Evolutionary conservation across 2,329 filamentous ascomycete species (phyloP), one percentile per base, ranked within the genome.

Genomic region (Phaeosphaeriaceae sp.): DNA sequence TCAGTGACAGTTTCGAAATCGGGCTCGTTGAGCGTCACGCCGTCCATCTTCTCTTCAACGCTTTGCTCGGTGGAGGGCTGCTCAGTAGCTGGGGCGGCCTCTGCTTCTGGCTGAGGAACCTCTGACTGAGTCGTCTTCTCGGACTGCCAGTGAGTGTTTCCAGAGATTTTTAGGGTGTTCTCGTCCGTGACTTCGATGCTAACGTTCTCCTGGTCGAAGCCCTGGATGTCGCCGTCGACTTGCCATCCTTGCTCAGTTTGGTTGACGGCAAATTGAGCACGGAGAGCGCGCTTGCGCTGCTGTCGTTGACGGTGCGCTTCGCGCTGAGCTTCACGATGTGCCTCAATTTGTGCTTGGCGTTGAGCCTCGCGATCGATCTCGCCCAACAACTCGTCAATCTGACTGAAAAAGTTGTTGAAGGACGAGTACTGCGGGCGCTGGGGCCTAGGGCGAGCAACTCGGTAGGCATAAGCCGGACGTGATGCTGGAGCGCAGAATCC

Each of bases 191-290:
- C 63, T 49, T 77, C 73, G 51, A 77, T 75, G 47, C 54, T 69
- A 54, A 77, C 70, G 55, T 77, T 72, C n/a, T 76, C 65, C 59
- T 75, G 72, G 21, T 68, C 62, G 57, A 77, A 77, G 2, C 73
- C 73, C 1, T 68, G 69, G 10, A 77, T 56, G 22, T 76, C 72
- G 35, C 70, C 75, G 28, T 75, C 61, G 17, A 77, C 62, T 53
- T 73, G 65, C 59, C 73, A 77, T 43, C 71, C 72, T 50, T 73
- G 68, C 26, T 72, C 61, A 44, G 60, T 65, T 58, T 71, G 68
- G 35, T 62, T 66, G 26, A 77, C 70, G 22, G 70, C 63, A 57
- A 77, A 77, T 28, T 70, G 61, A 13, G 72, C 72, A 44, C 68
- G 69, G 44, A 72, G 60, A 24, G 68, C 65, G 42, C 66, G 70